Evolutionary conservation across 129 eudicot genomes (phyloP).

Genomic region (Dittrichia graveolens): DNA sequence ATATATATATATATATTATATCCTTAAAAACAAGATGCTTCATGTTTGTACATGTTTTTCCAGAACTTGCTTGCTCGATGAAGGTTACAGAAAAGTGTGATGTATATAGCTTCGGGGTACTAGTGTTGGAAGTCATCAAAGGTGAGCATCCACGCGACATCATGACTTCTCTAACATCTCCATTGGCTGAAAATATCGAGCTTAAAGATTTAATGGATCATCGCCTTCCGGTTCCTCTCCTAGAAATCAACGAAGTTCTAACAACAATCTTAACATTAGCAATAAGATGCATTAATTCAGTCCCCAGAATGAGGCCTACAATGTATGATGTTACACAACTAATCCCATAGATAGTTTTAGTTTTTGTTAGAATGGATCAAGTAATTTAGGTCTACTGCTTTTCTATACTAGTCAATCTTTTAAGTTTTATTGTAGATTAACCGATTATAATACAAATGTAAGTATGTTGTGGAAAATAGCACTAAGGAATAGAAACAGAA

Average conservation of each 20-base stretch:
- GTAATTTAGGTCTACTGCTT: no score
- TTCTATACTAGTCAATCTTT: no score
- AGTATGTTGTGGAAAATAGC: no score
- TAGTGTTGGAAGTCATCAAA: slow-evolving; percentile 69
- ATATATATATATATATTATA: no score
- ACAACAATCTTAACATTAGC: slow-evolving; percentile 51
- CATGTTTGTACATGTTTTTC: background rate
- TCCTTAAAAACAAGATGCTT: background rate
- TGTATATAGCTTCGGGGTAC: slow-evolving; percentile 37
- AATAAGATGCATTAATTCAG: slow-evolving; percentile 45
- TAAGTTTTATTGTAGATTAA: no score
- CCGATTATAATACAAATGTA: no score
- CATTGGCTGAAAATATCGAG: slow-evolving; percentile 19
- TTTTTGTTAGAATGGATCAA: no score
- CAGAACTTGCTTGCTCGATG: slow-evolving; percentile 33
- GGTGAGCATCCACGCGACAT: slow-evolving; percentile 80
- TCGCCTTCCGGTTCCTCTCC: slow-evolving; percentile 56
- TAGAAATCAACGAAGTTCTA: slow-evolving; percentile 47
- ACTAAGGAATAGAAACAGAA: no score
- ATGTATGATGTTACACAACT: slow-evolving; percentile 68
- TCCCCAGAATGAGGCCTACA: slow-evolving; percentile 62
- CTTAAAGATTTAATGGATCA: slow-evolving; percentile 63
- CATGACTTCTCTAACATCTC: slow-evolving; percentile 39
- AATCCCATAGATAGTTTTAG: background rate
- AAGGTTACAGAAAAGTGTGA: slow-evolving; percentile 39